Base-by-base conservation (phyloP, 306 rosid genomes). In the Cotoneaster glaucophyllus region DNA sequence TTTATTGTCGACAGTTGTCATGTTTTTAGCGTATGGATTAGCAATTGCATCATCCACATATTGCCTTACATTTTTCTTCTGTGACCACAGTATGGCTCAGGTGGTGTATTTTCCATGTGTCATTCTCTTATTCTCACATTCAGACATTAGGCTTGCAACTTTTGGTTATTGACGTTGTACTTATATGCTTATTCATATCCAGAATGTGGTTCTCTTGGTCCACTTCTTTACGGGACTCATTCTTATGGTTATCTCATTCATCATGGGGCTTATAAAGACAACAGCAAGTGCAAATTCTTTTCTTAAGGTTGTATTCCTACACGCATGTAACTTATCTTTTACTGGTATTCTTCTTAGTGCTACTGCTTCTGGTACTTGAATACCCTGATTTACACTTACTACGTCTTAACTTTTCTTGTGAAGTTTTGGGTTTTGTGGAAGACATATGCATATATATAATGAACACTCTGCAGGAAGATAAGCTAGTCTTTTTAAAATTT, bases 41-140 rank as follows among this genome's bases (percentile, higher is more conserved):
- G 95, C 97, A 67, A 83, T 84, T 73, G 97, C 98, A 64, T 95
- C 98, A 44, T 88, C 97, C 58, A 95, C 97, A 21, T 92, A 95
- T 79, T 92, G 97, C 86, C 97, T 95, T 80, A 88, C 98, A 48
- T 90, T 94, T 85, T 92, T 87, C 93, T 90, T 95, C 85, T 80
- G 84, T 53, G 96, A 95, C 81, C 98, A 90, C 82, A 90, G 84
- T 67, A 78, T 94, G 90, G 98, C 98, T 62, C 98, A 92, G 96
- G 98, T 94, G 57, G 61, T 81, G 71, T 41, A 22, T 64, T 66
- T 71, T 67, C 64, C 53, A 45, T 69, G 17, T 81, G 45, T 75
- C 69, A 63, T 75, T 77, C 72, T 71, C 29, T 21, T 39, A 64
- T 52, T 53, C 48, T 44, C 57, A 21, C 15, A 13, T 78, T 28